Base-by-base conservation (phyloP, 2,329 filamentous ascomycete species). In the Triangularia verruculosa region DNA sequence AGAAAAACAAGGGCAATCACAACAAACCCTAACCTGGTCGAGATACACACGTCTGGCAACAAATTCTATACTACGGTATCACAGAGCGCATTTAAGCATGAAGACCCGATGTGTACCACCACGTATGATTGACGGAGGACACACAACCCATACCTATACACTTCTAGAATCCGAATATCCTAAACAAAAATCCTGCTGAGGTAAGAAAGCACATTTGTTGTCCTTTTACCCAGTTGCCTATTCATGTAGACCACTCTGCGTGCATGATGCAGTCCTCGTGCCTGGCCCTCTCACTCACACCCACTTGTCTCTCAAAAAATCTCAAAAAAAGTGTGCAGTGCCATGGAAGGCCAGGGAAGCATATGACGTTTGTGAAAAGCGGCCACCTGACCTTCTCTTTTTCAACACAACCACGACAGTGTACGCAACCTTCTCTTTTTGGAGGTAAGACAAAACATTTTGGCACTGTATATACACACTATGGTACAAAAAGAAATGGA, bases 321-420 rank as follows among this genome's bases (percentile, higher is more conserved):
- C n/a, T n/a, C n/a, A 47, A 17, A 47, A 20, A 47, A 47, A 11
- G n/a, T 20, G 39, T 47, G 39, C 39, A 47, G n/a, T 47, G 39
- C 39, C 39, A 47, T 56, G 47, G 68, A 68, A 67, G 28, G 60
- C 34, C 15, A 58, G 57, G 61, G 64, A 68, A 68, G 56, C 59
- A 57, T 28, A 69, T 70, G 66, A 70, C 69, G 65, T 66, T n/a
- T 69, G 61, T 24, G 54, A 24, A 12, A 39, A 27, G 62, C 30
- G 55, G 43, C 55, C 65, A 66, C 66, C 53, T 68, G 62, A 66
- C 62, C 57, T 47, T 11, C 20, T 47, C n/a, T 20, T 20, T 20
- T 20, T 7, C 4, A n/a, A n/a, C n/a, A 47, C 39, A 47, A 17
- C n/a, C 39, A 47, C 39, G 39, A 20, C 39, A 47, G 39, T 20